Conservation (phyloP, 345 rosid species). For the Conringia planisiliqua region DNA sequence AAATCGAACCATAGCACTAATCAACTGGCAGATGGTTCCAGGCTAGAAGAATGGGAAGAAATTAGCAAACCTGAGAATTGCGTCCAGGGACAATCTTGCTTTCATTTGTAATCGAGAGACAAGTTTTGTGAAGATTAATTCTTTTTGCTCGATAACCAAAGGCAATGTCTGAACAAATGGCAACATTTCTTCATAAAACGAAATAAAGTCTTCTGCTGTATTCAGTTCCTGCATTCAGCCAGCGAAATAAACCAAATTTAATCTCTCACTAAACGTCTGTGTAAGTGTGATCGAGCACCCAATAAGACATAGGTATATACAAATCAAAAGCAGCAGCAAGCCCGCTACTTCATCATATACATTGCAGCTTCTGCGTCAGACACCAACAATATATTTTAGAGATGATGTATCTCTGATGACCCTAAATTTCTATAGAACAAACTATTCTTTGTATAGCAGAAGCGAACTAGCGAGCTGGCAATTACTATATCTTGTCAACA, state of each 20-base stretch:
- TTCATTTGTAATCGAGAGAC: conserved; percentile 65
- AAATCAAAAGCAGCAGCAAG: not conserved
- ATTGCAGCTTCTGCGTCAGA: not conserved
- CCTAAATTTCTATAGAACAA: not conserved
- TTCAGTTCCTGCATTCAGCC: conserved; percentile 63
- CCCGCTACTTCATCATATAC: not conserved
- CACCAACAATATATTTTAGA: not conserved
- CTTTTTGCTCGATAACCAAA: conserved; percentile 62
- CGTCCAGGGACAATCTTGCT: conserved; percentile 87
- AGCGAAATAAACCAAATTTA: conserved; percentile 7
- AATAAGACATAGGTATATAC: not conserved
- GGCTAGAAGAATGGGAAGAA: conserved; percentile 8
- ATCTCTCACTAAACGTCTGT: not conserved
- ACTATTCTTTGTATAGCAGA: not conserved
- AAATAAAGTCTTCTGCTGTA: conserved; percentile 88
- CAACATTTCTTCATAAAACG: conserved; percentile 65
- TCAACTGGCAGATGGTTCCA: conserved; percentile 5
- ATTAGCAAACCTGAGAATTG: conserved; percentile 64
- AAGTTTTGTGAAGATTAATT: conserved; percentile 60
- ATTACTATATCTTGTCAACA: not conserved
- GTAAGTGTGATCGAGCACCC: conserved; percentile 2
- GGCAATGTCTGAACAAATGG: conserved; percentile 72
- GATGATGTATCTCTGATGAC: not conserved
- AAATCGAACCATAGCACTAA: not conserved
- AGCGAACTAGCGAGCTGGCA: not conserved